phyloP scores from a whole-genome alignment of 768 basidiomycete species.

The Mycena latifolia region DNA sequence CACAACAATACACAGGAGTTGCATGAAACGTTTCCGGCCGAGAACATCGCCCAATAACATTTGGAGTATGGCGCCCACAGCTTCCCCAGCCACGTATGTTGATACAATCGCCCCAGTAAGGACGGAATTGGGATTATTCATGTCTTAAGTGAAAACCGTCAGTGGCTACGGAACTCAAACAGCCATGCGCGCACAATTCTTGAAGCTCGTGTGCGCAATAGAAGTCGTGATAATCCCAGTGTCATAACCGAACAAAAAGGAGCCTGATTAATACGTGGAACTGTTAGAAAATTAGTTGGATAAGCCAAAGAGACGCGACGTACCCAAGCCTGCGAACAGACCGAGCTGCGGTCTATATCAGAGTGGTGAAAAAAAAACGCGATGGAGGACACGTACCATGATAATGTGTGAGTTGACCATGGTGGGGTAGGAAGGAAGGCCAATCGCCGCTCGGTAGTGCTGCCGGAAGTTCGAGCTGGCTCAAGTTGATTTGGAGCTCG shows the following conservation, averaged over 20 bases:
- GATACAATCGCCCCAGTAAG: neutral
- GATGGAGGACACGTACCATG: neutral
- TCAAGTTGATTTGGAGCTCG: too few species aligned
- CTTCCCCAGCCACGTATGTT: neutral
- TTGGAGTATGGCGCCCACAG: neutral
- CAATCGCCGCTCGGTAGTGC: too few species aligned
- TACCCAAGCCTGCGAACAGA: constrained; percentile 2
- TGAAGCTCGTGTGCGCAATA: constrained; percentile 2
- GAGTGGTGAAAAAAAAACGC: neutral
- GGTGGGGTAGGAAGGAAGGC: neutral
- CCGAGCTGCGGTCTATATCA: neutral
- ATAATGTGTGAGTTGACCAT: constrained; percentile 1
- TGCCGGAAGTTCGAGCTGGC: too few species aligned
- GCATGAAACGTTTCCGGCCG: neutral
- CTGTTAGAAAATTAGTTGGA: neutral
- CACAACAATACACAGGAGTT: neutral
- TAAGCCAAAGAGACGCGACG: neutral
- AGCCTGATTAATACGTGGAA: neutral
- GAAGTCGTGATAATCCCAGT: neutral
- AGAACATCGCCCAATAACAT: neutral
- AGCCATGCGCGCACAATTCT: neutral
- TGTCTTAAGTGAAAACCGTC: neutral
- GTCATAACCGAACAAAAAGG: constrained; percentile 1
- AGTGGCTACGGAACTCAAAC: neutral
- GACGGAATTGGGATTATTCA: neutral